Conservation (phyloP, 768 basidiomycete genomes). For the Ramaria sp. region DNA sequence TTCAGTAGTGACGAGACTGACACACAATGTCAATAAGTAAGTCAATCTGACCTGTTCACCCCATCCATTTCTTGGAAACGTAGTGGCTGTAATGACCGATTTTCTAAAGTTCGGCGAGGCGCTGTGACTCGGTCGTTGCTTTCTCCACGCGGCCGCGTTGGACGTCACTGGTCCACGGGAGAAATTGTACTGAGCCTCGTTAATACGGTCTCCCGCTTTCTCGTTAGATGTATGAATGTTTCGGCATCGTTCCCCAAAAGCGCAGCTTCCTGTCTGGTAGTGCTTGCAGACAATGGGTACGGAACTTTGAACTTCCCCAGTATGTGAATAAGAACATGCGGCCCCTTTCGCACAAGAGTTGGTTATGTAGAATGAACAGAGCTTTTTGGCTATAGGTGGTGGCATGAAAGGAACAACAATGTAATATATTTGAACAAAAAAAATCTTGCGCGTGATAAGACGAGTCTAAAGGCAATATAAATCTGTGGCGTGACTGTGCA, state of each 20-base stretch:
- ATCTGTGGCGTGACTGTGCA: neutral
- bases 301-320: neutral
- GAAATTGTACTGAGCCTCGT: neutral
- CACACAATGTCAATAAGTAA: no score
- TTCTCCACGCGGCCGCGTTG: neutral
- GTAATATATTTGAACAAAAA: neutral
- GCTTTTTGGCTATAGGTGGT: neutral
- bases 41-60: neutral
- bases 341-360: constrained; percentile 21
- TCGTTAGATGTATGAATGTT: constrained; percentile 19
- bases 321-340: constrained; percentile 19
- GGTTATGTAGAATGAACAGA: constrained; percentile 19
- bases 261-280: neutral
- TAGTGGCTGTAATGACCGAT: neutral
- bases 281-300: constrained; percentile 7
- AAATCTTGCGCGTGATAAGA: neutral
- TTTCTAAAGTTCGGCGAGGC: neutral
- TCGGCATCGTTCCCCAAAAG: constrained; percentile 12
- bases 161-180: neutral
- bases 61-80: neutral
- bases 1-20: no score
- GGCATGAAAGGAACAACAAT: neutral
- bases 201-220: neutral
- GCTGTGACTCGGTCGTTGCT: neutral
- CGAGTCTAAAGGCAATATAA: neutral